Conservation (phyloP, 2,329 filamentous ascomycete species). For the Arthrinium phaeospermum region DNA sequence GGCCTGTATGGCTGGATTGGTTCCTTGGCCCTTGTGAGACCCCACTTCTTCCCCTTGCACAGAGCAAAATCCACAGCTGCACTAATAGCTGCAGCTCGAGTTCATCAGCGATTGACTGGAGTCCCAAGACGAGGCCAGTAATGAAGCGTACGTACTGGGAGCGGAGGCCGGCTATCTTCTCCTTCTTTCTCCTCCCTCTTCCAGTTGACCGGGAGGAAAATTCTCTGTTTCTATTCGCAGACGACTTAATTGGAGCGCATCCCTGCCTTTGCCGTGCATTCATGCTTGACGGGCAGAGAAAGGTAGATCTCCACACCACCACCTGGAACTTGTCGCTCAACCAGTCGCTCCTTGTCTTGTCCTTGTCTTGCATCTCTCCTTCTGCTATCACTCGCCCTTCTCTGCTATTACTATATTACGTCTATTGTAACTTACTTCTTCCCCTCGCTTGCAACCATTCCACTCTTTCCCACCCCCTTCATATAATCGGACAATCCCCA, state of each 20-base stretch:
- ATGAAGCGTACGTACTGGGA: neutral
- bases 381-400: neutral
- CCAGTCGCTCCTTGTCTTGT: conserved; percentile 8
- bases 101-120: neutral
- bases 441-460: conserved; percentile 10
- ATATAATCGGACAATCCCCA: conserved; percentile 12
- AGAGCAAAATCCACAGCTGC: neutral
- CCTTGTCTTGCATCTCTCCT: conserved; percentile 3
- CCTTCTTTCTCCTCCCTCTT: neutral
- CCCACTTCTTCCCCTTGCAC: neutral
- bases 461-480: conserved; percentile 7
- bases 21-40: neutral
- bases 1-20: neutral
- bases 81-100: neutral
- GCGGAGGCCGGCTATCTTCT: neutral
- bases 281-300: conserved; percentile 6
- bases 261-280: neutral
- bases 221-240: neutral
- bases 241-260: neutral
- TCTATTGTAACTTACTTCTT: conserved; percentile 13
- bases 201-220: conserved; percentile 4
- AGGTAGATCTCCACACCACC: conserved; percentile 9
- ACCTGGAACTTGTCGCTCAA: conserved; percentile 5
- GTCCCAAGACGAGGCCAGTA: neutral
- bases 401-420: conserved; percentile 9